Base-by-base conservation (phyloP, 140 eudicot genomes). In the Flaveria floridana region DNA sequence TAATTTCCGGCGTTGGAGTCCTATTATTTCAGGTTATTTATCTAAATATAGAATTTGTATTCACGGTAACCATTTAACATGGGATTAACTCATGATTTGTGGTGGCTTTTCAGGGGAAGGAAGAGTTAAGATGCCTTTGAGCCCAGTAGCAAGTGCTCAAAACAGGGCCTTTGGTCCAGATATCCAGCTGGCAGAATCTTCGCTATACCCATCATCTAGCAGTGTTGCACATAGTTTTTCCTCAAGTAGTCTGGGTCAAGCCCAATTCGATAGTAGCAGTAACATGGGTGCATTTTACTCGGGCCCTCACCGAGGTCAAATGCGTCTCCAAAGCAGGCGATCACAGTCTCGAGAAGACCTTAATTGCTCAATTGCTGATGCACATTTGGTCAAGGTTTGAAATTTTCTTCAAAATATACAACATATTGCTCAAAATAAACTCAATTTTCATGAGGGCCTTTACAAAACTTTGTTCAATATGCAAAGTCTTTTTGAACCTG, bases 261-360 rank as follows among this genome's bases (percentile, higher is more conserved):
- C 91, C 73, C 97, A 90, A 76, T 91, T 80, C 51, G 96, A 94
- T 74, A 74, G 68, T 70, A 81, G 74, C 46, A 81, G 78, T 78
- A 75, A 72, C 74, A 85, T 85, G 71, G 78, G 83, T 68, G 85
- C 90, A 5, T 81, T 84, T 67, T 87, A 87, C 80, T 68, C 95
- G 5, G 80, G 76, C 15, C 95, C 97, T 1, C 91, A 84, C 75
- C 79, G 97, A 74, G 77, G 99, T 67, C 97, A 90, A 72, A 87
- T 85, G 94, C 89, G 89, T 13, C 95, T 94, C 21, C 99, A 94
- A 73, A 94, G 99, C 82, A 78, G 99, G 76, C 84, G 97, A 78
- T 94, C 99, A 19, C 96, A 91, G 59, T 94, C 99, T 58, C 91
- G 97, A 51, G 99, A 90, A 78, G 99, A 94, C 76, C 97, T 94